Base-by-base conservation (phyloP, 2,329 filamentous ascomycete species). In the Fusarium coicis region DNA sequence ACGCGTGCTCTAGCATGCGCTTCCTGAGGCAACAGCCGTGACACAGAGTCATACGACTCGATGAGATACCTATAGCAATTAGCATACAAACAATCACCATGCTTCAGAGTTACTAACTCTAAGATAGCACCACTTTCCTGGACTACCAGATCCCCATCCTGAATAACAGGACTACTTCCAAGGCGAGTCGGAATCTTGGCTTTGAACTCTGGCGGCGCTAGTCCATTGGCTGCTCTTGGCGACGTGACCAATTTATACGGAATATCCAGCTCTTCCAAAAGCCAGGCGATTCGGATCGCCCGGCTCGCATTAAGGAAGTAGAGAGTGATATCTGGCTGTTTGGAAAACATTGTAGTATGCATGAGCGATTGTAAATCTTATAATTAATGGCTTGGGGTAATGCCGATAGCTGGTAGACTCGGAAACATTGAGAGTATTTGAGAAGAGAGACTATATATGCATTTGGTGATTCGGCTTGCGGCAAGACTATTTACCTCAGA, bases 201-300 rank as follows among this genome's bases (percentile, higher is more conserved):
- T 14, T 32, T 49, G 10, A 49, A 49, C 21, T 49, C 46, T 32
- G 15, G 46, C 2, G 21, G 46, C 3, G 28, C 46, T 10, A 49
- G 46, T 0, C 46, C 46, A 3, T 49, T 49, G 2, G 46, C 15
- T 49, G 21, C 21, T 5, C 28, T 49, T 32, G 46, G 46, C 4
- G 46, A 49, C 1, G 46, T 32, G 46, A 32, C 46, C 2, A 49
- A 0, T 5, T 32, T 49, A 0, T 49, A 49, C 7, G 28, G 12
- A n/a, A 49, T 7, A 5, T 32, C 8, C 1, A 49, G 46, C 16
- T 49, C 28, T 18, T 49, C 46, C 2, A 49, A 0, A 0, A 23
- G 46, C 28, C 46, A 49, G 5, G 46, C 46, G 15, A 49, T 49
- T 49, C 46, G 46, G 46, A 32, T 49, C 7, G 46, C 46, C 10